A percentile compares a stretch with the other conserved stretches of the same genome.
Conservation (phyloP, 2,329 filamentous ascomycete species). For the Pyrenochaeta sp. region DNA sequence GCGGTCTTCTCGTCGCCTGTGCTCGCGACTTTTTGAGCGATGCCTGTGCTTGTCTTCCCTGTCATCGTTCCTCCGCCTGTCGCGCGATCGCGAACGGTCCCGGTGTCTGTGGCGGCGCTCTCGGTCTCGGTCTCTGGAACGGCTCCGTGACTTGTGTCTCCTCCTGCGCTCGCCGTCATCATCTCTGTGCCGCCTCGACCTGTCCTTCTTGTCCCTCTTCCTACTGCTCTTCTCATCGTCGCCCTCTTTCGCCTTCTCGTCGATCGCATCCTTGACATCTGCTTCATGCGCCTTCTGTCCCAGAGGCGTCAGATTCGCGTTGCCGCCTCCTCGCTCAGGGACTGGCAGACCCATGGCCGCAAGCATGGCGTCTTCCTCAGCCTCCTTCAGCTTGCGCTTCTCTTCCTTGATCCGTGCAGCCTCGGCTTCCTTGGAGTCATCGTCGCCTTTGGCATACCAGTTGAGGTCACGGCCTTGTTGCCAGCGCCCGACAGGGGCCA, state of each 20-base stretch:
- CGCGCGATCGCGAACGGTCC: constrained; percentile 41
- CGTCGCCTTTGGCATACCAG: constrained; percentile 71
- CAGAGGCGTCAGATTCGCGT: constrained; percentile 70
- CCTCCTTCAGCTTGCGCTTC: constrained; percentile 83
- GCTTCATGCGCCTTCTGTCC: constrained; percentile 60
- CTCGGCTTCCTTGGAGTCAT: constrained; percentile 63
- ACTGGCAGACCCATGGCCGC: constrained; percentile 81
- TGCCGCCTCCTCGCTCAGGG: constrained; percentile 68
- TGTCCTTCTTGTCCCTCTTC: constrained; percentile 33
- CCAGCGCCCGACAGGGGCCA: constrained; percentile 92
- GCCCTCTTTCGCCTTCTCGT: constrained; percentile 55
- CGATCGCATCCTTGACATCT: constrained; percentile 65
- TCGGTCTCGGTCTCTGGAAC: constrained; percentile 39
- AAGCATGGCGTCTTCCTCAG: constrained; percentile 90
- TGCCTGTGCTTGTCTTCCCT: constrained; percentile 42
- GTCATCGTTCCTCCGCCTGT: constrained; percentile 33
- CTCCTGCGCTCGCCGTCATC: constrained; percentile 33
- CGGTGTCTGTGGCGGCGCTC: constrained; percentile 37
- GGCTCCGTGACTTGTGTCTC: constrained; percentile 36
- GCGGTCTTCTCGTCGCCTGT: constrained; percentile 33
- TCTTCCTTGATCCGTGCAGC: constrained; percentile 72
- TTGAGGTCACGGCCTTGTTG: constrained; percentile 76
- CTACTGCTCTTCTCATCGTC: constrained; percentile 29
- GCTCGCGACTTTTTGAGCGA: constrained; percentile 41
- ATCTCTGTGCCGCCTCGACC: constrained; percentile 34